These are phyloP conservation scores for Spergularia bocconei DNA, from an alignment of 148 eudicot species.

Conservation along the genomic window DNA sequence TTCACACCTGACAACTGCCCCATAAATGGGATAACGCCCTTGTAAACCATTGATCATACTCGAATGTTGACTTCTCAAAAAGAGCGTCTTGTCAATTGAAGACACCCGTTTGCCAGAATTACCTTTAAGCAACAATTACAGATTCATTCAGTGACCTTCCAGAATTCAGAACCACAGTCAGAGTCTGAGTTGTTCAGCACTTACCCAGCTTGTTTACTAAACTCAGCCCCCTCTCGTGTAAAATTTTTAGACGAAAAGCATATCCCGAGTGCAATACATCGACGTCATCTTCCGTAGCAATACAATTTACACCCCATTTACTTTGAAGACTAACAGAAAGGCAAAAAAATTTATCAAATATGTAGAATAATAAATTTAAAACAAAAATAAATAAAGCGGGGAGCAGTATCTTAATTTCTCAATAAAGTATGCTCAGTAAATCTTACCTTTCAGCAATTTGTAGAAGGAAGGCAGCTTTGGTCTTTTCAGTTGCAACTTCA, in stretches of 20 bases:
- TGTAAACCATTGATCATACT: conserved; percentile 94
- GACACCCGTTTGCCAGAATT: conserved; percentile 59
- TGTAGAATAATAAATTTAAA: neutral
- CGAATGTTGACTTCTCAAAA: conserved; percentile 67
- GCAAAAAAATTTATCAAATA: neutral
- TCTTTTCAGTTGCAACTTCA: conserved; percentile 83
- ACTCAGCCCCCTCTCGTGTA: conserved; percentile 83
- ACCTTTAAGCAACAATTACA: conserved; percentile 37
- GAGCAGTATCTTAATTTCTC: neutral
- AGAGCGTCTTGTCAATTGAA: conserved; percentile 61
- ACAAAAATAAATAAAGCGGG: neutral
- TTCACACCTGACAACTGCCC: conserved; percentile 72
- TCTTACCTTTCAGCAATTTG: conserved; percentile 88
- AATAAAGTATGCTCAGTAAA: conserved; percentile 7
- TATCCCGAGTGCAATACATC: conserved; percentile 80
- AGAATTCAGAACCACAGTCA: conserved; percentile 9
- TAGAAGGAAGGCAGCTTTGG: conserved; percentile 85
- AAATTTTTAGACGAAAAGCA: conserved; percentile 87
- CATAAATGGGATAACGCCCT: conserved; percentile 79
- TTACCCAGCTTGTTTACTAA: conserved; percentile 59
- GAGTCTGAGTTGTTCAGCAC: conserved; percentile 13
- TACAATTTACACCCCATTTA: conserved; percentile 49
- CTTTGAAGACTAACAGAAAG: conserved; percentile 57
- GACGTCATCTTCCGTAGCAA: conserved; percentile 76
- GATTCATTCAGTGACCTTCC: neutral